Evolutionary conservation across 106 monocot species (phyloP), one percentile per base, ranked within the genome.

Genomic region (Chionographis japonica): DNA sequence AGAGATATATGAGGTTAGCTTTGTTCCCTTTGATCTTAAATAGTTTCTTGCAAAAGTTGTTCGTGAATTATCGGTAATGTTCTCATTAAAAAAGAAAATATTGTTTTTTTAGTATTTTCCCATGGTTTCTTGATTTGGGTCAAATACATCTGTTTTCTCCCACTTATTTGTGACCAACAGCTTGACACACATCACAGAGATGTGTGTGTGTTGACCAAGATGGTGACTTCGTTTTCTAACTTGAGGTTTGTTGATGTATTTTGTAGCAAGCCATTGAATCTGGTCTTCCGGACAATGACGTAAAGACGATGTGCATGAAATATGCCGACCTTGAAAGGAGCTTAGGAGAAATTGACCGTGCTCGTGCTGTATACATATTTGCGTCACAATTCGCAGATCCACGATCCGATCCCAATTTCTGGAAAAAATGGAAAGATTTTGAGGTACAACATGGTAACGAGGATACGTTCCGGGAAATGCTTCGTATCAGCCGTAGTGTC

Each of bases 381-480:
- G 78, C 98, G 64, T 87, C 98, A 35, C 87, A 93, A 46, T 93
- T 83, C 71, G 81, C 89, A 7, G 98, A 98, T 78, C 98, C 98
- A 62, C 81, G 87, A 41, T 69, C 84, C 50, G 93, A 93, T 75
- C 72, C 87, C 2, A 65, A 61, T 60, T 98, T 98, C 51, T 98
- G 98, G 98, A 83, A 80, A 17, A 90, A 88, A 77, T 98, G 93
- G 98, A 82, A 98, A 51, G 93, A 93, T 43, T 98, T 98, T 59
- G 98, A 98, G 64, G 85, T 93, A 40, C 90, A 85, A 54, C 98
- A 93, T 77, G 98, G 98, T 52, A 98, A 98, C 40, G 98, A 93
- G 63, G 98, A 98, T 61, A 98, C 98, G 2, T 98, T 98, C 62
- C 84, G 98, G 53, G 98, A 98, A 37, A 93, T 98, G 98, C 93